Evolutionary conservation across 208 protist species (phyloP).

Genomic region (Porcisia deanei): DNA sequence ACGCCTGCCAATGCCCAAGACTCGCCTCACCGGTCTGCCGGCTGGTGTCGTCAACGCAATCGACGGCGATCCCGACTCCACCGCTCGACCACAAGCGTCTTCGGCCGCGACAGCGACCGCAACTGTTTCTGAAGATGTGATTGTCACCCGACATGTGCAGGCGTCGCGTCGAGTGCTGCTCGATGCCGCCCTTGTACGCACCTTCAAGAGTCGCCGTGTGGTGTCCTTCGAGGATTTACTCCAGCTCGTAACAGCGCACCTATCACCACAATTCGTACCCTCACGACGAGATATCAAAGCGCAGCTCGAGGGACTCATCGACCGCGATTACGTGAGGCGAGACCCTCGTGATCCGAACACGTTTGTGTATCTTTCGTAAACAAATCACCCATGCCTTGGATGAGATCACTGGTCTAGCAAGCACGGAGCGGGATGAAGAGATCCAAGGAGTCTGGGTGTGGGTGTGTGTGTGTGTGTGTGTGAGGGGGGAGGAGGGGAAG

Average conservation of each 20-base stretch:
- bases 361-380: conserved; percentile 68
- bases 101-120: background rate
- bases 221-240: conserved; percentile 58
- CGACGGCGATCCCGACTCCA: background rate
- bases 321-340: conserved; percentile 63
- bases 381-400: background rate
- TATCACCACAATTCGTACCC: conserved; percentile 57
- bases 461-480: background rate
- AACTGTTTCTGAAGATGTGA: conserved; percentile 8
- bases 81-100: background rate
- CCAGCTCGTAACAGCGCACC: conserved; percentile 47
- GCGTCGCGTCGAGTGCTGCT: conserved; percentile 45
- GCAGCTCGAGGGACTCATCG: conserved; percentile 67
- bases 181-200: conserved; percentile 64
- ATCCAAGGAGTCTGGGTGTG: background rate
- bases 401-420: too few relatives aligned
- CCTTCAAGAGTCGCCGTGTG: conserved; percentile 69
- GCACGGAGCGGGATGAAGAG: too few relatives aligned
- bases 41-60: background rate
- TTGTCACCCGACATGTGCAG: conserved; percentile 27
- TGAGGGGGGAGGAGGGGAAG: background rate
- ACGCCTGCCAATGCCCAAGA: conserved; percentile 44
- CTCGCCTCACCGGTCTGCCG: conserved; percentile 19
- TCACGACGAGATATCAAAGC: conserved; percentile 53
- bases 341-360: conserved; percentile 34